Evolutionary conservation across 768 basidiomycete genomes (phyloP).

Genomic region (Epithele typhae): DNA sequence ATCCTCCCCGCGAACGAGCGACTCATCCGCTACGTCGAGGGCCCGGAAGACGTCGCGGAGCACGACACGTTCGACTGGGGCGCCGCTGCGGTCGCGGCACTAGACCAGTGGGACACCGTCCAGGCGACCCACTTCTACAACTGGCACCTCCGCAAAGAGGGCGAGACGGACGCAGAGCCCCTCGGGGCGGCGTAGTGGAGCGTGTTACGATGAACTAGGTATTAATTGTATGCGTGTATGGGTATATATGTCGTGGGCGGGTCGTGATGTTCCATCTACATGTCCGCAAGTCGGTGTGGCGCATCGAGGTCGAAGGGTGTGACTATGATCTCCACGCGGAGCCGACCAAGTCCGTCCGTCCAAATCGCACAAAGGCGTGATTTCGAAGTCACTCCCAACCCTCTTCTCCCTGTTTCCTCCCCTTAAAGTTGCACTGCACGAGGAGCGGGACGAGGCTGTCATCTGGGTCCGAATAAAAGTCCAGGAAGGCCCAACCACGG

Average conservation of each 20-base stretch:
- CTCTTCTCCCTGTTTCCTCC: conserved; percentile 23
- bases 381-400: conserved; percentile 11
- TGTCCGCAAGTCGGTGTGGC: no score
- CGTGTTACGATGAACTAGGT: no score
- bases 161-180: conserved; percentile 7
- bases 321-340: no score
- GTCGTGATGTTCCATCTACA: no score
- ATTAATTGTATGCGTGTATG: no score
- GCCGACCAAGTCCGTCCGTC: background rate
- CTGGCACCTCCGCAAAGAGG: conserved; percentile 22
- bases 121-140: conserved; percentile 18
- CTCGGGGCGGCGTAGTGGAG: conserved; percentile 16
- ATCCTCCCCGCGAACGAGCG: conserved; percentile 58
- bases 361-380: no score
- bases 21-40: conserved; percentile 74
- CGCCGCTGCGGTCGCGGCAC: conserved; percentile 53
- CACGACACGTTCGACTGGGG: conserved; percentile 80
- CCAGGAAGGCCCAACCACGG: conserved; percentile 74
- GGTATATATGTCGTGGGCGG: no score
- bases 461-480: conserved; percentile 61
- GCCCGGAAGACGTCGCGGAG: conserved; percentile 45
- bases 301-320: no score
- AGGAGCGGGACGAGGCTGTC: conserved; percentile 57
- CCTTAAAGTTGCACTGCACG: conserved; percentile 75
- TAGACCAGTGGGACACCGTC: conserved; percentile 50